A percentile compares a stretch with the other conserved stretches of the same genome.
These are phyloP conservation scores for Cladosporium velox DNA, from an alignment of 2,329 filamentous ascomycete species.

Conservation along the genomic window DNA sequence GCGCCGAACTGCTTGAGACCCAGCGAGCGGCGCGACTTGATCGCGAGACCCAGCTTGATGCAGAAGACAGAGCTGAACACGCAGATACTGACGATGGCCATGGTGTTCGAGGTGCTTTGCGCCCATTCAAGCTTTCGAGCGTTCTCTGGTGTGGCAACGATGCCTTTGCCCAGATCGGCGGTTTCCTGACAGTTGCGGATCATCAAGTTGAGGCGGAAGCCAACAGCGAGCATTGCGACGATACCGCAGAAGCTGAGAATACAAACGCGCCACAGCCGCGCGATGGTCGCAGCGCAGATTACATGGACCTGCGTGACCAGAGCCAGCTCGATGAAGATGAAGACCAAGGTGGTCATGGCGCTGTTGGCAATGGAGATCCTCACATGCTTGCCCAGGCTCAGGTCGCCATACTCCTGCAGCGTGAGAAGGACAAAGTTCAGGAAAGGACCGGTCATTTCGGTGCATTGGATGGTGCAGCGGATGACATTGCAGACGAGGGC, in stretches of 20 bases:
- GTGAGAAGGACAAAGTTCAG: slow-evolving; percentile 53
- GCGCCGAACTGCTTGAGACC: slow-evolving; percentile 63
- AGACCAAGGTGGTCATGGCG: slow-evolving; percentile 55
- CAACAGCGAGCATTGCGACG: slow-evolving; percentile 54
- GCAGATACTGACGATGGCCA: slow-evolving; percentile 59
- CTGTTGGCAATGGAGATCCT: slow-evolving; percentile 48
- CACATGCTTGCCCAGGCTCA: slow-evolving; percentile 22
- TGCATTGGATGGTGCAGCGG: slow-evolving; percentile 58
- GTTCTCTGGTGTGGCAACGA: background rate
- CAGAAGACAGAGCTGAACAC: slow-evolving; percentile 65
- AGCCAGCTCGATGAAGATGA: slow-evolving; percentile 58
- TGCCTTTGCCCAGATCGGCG: background rate
- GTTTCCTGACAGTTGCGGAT: slow-evolving; percentile 47
- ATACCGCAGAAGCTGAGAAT: slow-evolving; percentile 52
- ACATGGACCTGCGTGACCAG: slow-evolving; percentile 65
- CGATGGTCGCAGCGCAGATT: slow-evolving; percentile 55
- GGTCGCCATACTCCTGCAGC: slow-evolving; percentile 23
- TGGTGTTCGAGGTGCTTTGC: slow-evolving; percentile 46
- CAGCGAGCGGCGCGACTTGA: slow-evolving; percentile 57
- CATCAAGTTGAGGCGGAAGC: slow-evolving; percentile 55
- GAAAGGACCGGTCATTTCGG: slow-evolving; percentile 64
- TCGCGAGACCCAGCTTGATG: slow-evolving; percentile 60
- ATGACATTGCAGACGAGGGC: slow-evolving; percentile 63
- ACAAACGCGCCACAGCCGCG: slow-evolving; percentile 45
- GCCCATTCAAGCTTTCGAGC: slow-evolving; percentile 9